Evolutionary conservation across 176 grass and related monocot genomes (phyloP).

Genomic region (Dactylis glomerata): DNA sequence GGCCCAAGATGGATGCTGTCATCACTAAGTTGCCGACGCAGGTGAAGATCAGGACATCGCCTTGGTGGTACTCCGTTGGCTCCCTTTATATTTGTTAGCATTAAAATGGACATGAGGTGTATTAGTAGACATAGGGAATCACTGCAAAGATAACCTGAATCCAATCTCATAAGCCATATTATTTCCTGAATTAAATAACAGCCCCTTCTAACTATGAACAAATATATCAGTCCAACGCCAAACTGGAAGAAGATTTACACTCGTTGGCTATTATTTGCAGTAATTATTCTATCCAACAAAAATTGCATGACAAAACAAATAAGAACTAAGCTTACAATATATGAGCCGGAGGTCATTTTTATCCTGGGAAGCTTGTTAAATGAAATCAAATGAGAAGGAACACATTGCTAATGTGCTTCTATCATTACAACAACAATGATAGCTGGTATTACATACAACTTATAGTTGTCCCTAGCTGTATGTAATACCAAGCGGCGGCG

Average conservation of each 20-base stretch:
- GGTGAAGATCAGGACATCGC: too few relatives aligned
- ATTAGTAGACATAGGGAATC: neutral
- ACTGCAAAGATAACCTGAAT: too few relatives aligned
- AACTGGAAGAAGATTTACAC: neutral
- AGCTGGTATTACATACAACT: too few relatives aligned
- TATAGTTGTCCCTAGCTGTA: too few relatives aligned
- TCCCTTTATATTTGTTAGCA: neutral
- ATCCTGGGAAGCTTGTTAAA: neutral
- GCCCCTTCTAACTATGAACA: neutral
- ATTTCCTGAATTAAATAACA: neutral
- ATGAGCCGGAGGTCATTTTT: neutral
- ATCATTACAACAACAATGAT: neutral
- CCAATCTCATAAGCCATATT: neutral
- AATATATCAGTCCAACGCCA: neutral
- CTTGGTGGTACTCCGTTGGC: too few relatives aligned
- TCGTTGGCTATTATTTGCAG: neutral
- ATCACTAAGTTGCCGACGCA: too few relatives aligned
- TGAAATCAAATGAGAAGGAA: neutral
- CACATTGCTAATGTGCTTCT: neutral
- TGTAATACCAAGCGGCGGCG: too few relatives aligned
- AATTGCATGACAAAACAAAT: too few relatives aligned
- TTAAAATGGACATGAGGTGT: neutral
- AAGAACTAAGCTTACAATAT: too few relatives aligned
- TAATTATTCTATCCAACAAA: neutral
- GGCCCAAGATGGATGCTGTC: too few relatives aligned